Evolutionary conservation across 805 yeast genomes (phyloP).

Genomic region (Kluyveromyces dobzhanskii): DNA sequence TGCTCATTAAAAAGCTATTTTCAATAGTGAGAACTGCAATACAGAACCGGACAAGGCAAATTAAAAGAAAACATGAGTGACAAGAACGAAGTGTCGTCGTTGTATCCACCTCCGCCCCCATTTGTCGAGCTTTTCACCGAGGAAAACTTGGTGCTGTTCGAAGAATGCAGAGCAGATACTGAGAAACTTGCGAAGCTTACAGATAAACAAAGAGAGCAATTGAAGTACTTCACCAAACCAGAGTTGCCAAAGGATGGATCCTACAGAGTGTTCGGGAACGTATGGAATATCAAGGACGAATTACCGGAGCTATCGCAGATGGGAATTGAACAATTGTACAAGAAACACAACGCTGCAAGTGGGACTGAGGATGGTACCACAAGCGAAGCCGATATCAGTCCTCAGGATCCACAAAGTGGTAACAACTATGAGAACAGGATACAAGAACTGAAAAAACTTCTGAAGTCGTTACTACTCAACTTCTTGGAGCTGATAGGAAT

Average conservation of each 20-base stretch:
- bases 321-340: constrained; percentile 71
- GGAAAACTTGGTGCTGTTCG: constrained; percentile 38
- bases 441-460: constrained; percentile 67
- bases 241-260: constrained; percentile 48
- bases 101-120: constrained; percentile 94
- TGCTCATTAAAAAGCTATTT: too few species aligned
- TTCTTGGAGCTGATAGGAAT: constrained; percentile 78
- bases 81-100: constrained; percentile 43
- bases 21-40: too few species aligned
- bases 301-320: constrained; percentile 67
- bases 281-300: constrained; percentile 74
- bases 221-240: constrained; percentile 60
- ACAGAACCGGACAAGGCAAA: too few species aligned
- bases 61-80: not conserved
- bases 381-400: constrained; percentile 6
- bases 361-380: constrained; percentile 6
- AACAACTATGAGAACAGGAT: constrained; percentile 43
- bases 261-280: constrained; percentile 81
- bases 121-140: constrained; percentile 64
- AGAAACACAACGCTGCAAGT: constrained; percentile 19
- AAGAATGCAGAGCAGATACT: constrained; percentile 12
- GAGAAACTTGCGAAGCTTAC: constrained; percentile 29
- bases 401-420: constrained; percentile 10
- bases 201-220: constrained; percentile 5
- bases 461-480: constrained; percentile 70